Base-by-base conservation (phyloP, 352 stramenopile genomes). In the Pelagophyceae sp. region DNA sequence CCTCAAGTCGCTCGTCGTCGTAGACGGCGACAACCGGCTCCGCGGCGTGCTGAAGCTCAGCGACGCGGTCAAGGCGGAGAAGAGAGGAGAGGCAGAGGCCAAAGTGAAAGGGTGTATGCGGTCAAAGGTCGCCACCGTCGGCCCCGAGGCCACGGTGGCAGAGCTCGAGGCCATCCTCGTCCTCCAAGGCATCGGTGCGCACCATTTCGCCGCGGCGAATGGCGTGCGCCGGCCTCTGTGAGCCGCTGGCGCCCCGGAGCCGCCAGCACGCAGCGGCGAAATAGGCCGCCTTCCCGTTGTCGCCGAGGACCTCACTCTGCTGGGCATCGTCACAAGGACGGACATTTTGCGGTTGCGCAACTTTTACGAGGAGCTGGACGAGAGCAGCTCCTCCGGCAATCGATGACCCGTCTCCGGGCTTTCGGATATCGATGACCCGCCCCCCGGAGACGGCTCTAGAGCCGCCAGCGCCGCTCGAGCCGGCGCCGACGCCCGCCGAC, bases 291-390 rank as follows among this genome's bases (percentile, higher is more conserved):
- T 74, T 2, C 67, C 67, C 35, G 67, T 74, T 5, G 33, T 74
- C 35, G 33, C 2, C 33, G 37, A 74, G 17, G 31, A 51, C 1
- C 1, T 17, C 35, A 31, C 17, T 23, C 67, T 74, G 15, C 67
- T 74, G 15, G 67, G 67, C 67, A 74, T 74, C 38, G 38, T 74
- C 35, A 74, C 67, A 19, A 33, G 67, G 15, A 74, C 67, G 23
- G 67, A 74, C 67, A 6, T 74, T 23, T 37, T 74, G 15, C 67
- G 67, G 35, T 23, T 74, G 5, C 67, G 67, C 35, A 74, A 74
- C 67, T 74, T 40, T n/a, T 74, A 74, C 67, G 58, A 11, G n/a
- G n/a, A n/a, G n/a, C n/a, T n/a, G n/a, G n/a, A n/a, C n/a, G n/a
- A n/a, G n/a, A n/a, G n/a, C n/a, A n/a, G n/a, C n/a, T n/a, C n/a